phyloP scores from a whole-genome alignment of 306 rosid species.

The Abrus pulchellus region DNA sequence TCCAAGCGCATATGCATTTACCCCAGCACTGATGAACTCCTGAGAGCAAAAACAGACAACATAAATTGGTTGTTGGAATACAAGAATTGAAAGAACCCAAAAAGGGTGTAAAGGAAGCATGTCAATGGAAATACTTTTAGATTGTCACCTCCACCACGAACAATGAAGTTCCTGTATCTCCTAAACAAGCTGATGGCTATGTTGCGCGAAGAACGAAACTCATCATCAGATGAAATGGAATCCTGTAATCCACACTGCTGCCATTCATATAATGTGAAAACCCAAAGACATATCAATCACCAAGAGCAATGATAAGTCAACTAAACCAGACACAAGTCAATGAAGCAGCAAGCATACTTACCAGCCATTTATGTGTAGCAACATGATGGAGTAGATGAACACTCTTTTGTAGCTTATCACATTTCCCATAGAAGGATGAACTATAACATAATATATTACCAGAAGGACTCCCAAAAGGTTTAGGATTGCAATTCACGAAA shows the following conservation, averaged over 20 bases:
- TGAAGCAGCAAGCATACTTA: conserved; percentile 51
- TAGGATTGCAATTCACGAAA: conserved; percentile 56
- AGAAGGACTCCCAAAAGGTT: conserved; percentile 51
- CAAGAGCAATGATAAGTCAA: background rate
- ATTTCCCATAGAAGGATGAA: conserved; percentile 64
- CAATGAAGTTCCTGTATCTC: conserved; percentile 82
- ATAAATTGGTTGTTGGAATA: conserved; percentile 23
- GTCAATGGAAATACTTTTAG: conserved; percentile 69
- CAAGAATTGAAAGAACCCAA: background rate
- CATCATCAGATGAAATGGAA: conserved; percentile 77
- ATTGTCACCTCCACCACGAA: conserved; percentile 95
- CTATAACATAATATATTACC: conserved; percentile 48
- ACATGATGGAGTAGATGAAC: conserved; percentile 60
- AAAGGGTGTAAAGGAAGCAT: conserved; percentile 39
- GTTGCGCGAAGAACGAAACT: conserved; percentile 93
- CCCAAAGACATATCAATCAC: conserved; percentile 38
- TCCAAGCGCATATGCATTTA: conserved; percentile 97
- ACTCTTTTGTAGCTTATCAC: conserved; percentile 64
- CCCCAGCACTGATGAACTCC: conserved; percentile 98
- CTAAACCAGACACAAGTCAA: background rate
- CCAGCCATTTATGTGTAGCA: conserved; percentile 78
- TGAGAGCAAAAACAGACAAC: conserved; percentile 46
- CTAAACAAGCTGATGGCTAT: conserved; percentile 91
- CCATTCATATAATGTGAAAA: conserved; percentile 25
- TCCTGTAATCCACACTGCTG: conserved; percentile 79